Conservation (phyloP, 768 basidiomycete species). For the Tylopilus balloui region DNA sequence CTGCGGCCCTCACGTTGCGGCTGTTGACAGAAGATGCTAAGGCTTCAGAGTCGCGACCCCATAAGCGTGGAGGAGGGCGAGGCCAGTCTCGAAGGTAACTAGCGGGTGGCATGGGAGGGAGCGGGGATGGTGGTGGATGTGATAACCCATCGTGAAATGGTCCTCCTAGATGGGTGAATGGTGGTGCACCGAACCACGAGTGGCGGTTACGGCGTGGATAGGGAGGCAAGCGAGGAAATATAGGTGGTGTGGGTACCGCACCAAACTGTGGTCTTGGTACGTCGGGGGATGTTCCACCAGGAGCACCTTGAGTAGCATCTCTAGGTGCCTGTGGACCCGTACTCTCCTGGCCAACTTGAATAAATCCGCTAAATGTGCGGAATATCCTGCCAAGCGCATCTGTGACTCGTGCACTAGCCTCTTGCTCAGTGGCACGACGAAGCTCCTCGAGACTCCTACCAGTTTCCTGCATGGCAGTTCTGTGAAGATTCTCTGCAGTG, state of each 20-base stretch:
- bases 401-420: constrained; percentile 59
- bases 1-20: constrained; percentile 10
- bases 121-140: constrained; percentile 17
- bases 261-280: constrained; percentile 6
- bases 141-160: constrained; percentile 19
- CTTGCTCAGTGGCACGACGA: constrained; percentile 52
- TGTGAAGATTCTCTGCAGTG: constrained; percentile 51
- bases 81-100: constrained; percentile 20
- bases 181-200: constrained; percentile 24
- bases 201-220: constrained; percentile 19
- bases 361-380: constrained; percentile 43
- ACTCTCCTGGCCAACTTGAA: constrained; percentile 16
- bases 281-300: neutral
- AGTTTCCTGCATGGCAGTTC: constrained; percentile 38
- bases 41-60: constrained; percentile 9
- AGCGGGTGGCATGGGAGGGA: neutral
- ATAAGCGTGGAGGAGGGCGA: constrained; percentile 20
- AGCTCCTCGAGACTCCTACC: constrained; percentile 41
- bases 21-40: neutral
- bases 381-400: constrained; percentile 60
- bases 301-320: neutral
- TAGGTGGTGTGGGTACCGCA: constrained; percentile 11
- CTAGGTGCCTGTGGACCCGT: constrained; percentile 1
- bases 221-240: constrained; percentile 17
- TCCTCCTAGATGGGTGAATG: constrained; percentile 3